Conservation (phyloP, 129 eudicot genomes). For the Lactuca sativa region DNA sequence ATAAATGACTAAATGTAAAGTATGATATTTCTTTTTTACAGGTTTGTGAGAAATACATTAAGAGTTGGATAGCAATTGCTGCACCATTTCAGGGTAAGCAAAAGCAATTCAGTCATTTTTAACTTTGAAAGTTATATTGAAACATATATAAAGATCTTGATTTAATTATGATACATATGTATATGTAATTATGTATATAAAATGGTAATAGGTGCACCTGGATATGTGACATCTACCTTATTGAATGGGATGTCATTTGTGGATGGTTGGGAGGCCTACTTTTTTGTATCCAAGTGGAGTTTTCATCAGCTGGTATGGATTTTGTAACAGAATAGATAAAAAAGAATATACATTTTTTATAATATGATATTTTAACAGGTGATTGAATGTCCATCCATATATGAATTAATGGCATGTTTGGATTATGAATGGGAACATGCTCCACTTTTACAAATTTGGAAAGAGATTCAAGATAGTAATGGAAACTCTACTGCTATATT, state of each 20-base stretch:
- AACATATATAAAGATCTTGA: background rate
- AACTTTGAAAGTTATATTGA: background rate
- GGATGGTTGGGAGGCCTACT: conserved; percentile 85
- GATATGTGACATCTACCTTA: conserved; percentile 81
- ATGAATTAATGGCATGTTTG: conserved; percentile 88
- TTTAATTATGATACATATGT: background rate
- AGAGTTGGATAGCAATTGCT: conserved; percentile 96
- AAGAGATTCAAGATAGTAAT: conserved; percentile 44
- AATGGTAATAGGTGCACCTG: conserved; percentile 87
- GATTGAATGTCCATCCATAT: conserved; percentile 92
- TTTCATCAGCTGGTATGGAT: conserved; percentile 92
- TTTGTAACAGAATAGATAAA: too few species aligned
- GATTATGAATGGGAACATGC: conserved; percentile 71
- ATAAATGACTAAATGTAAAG: background rate
- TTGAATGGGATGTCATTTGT: conserved; percentile 92
- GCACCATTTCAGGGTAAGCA: conserved; percentile 90
- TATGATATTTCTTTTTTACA: conserved; percentile 31
- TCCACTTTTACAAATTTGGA: conserved; percentile 84
- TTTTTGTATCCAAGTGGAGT: conserved; percentile 95
- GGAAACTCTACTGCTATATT: conserved; percentile 54
- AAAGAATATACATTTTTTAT: too few species aligned
- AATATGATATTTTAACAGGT: conserved; percentile 46
- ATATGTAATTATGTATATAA: background rate
- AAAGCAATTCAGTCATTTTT: conserved; percentile 21
- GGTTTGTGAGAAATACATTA: conserved; percentile 93